These are phyloP conservation scores for Ascochyta viciae-villosae DNA, from an alignment of 2,329 filamentous ascomycete species.

Conservation along the genomic window DNA sequence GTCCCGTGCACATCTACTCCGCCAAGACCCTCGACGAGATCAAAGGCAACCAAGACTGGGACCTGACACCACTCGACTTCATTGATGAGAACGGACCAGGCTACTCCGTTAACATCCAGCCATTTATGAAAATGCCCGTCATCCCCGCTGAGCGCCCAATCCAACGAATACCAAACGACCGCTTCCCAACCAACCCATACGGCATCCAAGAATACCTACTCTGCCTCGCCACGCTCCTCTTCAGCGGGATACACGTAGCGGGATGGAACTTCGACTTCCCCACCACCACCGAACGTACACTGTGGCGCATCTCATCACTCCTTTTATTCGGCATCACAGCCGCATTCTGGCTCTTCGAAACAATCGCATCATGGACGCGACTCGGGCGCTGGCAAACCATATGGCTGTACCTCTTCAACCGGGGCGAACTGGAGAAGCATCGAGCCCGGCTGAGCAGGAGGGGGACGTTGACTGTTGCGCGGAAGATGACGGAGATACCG, in stretches of 20 bases:
- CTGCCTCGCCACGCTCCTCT: conserved; percentile 18
- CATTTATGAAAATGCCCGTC: conserved; percentile 27
- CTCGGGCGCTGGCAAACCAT: conserved; percentile 26
- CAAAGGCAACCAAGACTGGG: conserved; percentile 12
- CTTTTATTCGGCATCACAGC: conserved; percentile 27
- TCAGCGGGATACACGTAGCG: conserved; percentile 18
- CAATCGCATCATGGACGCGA: conserved; percentile 23
- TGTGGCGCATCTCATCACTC: conserved; percentile 20
- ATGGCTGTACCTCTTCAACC: conserved; percentile 21
- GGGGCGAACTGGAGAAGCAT: conserved; percentile 13
- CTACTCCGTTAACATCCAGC: conserved; percentile 28
- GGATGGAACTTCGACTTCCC: conserved; percentile 27
- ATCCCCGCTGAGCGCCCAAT: conserved; percentile 23
- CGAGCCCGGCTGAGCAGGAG: conserved; percentile 10
- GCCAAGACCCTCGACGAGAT: conserved; percentile 8
- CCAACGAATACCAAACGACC: conserved; percentile 23
- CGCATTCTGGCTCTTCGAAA: conserved; percentile 29
- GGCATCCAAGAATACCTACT: conserved; percentile 23
- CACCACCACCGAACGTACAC: conserved; percentile 7
- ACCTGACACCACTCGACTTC: conserved; percentile 22
- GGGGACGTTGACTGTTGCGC: conserved; percentile 15
- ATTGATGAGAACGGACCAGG: conserved; percentile 18
- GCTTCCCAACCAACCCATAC: conserved; percentile 25
- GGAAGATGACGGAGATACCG: conserved; percentile 25
- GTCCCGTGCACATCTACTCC: conserved; percentile 16